phyloP scores from a whole-genome alignment of 2,329 filamentous ascomycete genomes.

The Sporothrix schenckii region DNA sequence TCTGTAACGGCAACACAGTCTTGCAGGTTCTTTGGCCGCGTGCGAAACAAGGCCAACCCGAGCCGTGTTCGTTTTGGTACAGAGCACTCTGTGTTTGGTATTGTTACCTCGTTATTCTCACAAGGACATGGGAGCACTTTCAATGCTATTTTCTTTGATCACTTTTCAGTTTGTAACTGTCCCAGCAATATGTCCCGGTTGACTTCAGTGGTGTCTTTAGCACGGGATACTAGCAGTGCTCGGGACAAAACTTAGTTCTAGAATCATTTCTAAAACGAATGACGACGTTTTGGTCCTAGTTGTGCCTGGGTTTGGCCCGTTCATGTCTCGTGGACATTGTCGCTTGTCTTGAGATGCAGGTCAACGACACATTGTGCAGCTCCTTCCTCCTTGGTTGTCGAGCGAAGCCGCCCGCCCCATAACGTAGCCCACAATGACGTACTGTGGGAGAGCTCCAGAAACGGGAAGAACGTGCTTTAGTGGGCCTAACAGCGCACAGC shows the following conservation, averaged over 20 bases:
- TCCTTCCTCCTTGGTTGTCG: background rate
- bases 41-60: slow-evolving; percentile 5
- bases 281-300: slow-evolving; percentile 2
- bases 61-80: background rate
- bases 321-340: background rate
- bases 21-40: background rate
- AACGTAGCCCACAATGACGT: slow-evolving; percentile 24
- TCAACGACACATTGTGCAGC: background rate
- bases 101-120: background rate
- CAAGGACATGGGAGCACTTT: background rate
- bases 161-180: no score
- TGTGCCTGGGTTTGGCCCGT: slow-evolving; percentile 18
- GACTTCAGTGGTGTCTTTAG: background rate
- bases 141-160: background rate
- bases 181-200: background rate
- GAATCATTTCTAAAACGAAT: slow-evolving; percentile 4
- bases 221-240: background rate
- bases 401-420: slow-evolving; percentile 7
- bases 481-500: slow-evolving; percentile 10
- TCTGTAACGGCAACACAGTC: background rate
- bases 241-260: background rate
- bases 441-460: slow-evolving; percentile 17
- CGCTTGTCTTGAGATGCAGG: background rate
- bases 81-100: background rate
- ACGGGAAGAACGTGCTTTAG: slow-evolving; percentile 15